Evolutionary conservation across 805 yeast species (phyloP).

Genomic region (Saturnispora zaruensis): DNA sequence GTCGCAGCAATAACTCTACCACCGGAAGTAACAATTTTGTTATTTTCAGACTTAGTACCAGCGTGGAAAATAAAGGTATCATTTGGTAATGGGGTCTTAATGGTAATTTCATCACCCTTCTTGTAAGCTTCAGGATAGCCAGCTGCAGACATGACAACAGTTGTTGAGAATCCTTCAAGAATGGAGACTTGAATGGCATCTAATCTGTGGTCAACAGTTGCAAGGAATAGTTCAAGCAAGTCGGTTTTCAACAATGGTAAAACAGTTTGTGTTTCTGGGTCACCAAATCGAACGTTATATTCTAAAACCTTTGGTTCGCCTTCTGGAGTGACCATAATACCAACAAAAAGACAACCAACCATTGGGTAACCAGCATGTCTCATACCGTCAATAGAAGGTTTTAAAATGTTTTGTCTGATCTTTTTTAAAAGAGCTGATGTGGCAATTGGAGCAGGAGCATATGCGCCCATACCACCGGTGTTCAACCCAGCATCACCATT

Average conservation of each 20-base stretch:
- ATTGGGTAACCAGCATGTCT: conserved; percentile 91
- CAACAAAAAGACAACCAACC: conserved; percentile 93
- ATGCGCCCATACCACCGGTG: conserved; percentile 99
- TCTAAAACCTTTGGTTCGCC: conserved; percentile 90
- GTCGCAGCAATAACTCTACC: conserved; percentile 97
- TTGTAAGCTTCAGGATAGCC: conserved; percentile 88
- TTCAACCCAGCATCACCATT: conserved; percentile 91
- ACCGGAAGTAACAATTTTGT: conserved; percentile 69
- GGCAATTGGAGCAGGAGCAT: conserved; percentile 96
- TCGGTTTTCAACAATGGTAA: conserved; percentile 87
- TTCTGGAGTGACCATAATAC: conserved; percentile 76
- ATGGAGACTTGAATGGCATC: conserved; percentile 65
- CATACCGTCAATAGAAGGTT: conserved; percentile 94
- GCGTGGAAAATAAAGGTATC: conserved; percentile 87
- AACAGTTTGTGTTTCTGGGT: conserved; percentile 97
- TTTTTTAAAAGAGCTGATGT: conserved; percentile 61
- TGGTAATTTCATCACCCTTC: conserved; percentile 78
- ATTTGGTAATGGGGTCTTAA: conserved; percentile 38
- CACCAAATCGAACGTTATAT: conserved; percentile 97
- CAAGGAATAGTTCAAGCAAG: conserved; percentile 83
- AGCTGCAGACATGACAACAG: conserved; percentile 94
- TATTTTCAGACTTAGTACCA: conserved; percentile 59
- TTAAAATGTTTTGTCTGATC: conserved; percentile 67
- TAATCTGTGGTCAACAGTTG: conserved; percentile 88
- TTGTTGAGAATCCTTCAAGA: conserved; percentile 53